Percentiles rank a stretch among this genome's conserved stretches.
These are phyloP conservation scores for Tuctoria greenei DNA, from an alignment of 176 grass and related monocot species.

Conservation along the genomic window DNA sequence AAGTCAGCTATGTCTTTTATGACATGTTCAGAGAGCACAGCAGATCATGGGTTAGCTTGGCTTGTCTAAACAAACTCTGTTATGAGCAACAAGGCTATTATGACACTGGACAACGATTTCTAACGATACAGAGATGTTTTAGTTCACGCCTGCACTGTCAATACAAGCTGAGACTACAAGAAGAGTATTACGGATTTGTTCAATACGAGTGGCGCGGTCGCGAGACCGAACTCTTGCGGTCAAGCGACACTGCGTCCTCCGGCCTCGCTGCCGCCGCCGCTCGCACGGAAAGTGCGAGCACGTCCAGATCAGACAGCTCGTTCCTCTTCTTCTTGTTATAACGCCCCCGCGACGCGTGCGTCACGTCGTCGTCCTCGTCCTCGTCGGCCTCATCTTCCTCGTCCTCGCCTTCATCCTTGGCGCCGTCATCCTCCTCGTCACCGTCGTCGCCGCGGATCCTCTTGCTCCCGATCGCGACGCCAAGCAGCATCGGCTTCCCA, in stretches of 20 bases:
- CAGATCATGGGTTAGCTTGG: neutral
- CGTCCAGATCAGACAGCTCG: constrained; percentile 40
- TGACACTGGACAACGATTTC: neutral
- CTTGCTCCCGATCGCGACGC: constrained; percentile 59
- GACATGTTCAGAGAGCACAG: neutral
- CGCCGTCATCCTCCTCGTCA: neutral
- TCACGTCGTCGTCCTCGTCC: constrained; percentile 22
- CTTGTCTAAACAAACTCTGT: neutral
- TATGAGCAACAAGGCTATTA: neutral
- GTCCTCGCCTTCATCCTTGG: neutral
- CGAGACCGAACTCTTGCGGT: constrained; percentile 31
- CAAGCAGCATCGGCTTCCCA: constrained; percentile 55
- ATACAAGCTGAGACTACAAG: neutral
- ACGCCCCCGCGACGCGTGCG: constrained; percentile 15
- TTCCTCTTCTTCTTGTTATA: constrained; percentile 23
- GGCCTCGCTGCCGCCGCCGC: constrained; percentile 56
- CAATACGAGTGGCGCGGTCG: neutral
- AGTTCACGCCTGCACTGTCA: neutral
- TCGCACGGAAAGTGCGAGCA: constrained; percentile 53
- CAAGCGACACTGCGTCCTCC: constrained; percentile 27
- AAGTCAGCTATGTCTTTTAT: neutral
- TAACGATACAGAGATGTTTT: neutral
- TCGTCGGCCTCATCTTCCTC: constrained; percentile 27
- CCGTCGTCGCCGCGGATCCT: constrained; percentile 17
- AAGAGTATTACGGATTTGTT: neutral